phyloP scores from a whole-genome alignment of 2,329 filamentous ascomycete species.

The Cylindrodendrum hubeiense region DNA sequence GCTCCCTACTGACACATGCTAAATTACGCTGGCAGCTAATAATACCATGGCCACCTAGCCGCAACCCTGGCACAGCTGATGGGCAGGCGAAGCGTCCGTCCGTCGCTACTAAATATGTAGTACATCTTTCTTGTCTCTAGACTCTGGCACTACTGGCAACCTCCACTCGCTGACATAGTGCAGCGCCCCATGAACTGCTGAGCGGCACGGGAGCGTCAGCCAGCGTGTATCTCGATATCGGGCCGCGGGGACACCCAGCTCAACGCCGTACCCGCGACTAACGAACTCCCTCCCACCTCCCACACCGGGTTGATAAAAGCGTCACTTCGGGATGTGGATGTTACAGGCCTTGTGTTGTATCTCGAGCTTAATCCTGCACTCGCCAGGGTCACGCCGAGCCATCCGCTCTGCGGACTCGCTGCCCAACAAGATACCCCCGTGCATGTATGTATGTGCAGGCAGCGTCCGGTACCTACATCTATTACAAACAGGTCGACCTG shows the following conservation, averaged over 20 bases:
- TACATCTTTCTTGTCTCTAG: background rate
- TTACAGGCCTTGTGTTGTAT: background rate
- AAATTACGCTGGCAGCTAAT: conserved; percentile 15
- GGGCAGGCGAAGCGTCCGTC: background rate
- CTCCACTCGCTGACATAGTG: too few relatives aligned
- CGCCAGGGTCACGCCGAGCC: background rate
- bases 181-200: background rate
- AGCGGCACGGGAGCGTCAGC: background rate
- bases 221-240: background rate
- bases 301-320: background rate
- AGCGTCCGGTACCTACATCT: conserved; percentile 6
- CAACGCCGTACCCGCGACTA: background rate
- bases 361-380: background rate
- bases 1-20: background rate
- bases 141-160: background rate
- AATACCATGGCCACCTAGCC: background rate
- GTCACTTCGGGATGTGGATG: conserved; percentile 1
- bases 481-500: conserved; percentile 6
- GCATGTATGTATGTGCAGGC: background rate
- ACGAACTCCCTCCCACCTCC: background rate
- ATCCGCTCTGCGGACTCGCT: background rate
- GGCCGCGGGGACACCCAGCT: background rate
- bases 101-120: background rate
- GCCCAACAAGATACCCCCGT: background rate
- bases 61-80: conserved; percentile 11